Conservation (phyloP, 2,329 filamentous ascomycete genomes). For the Apiospora hydei region DNA sequence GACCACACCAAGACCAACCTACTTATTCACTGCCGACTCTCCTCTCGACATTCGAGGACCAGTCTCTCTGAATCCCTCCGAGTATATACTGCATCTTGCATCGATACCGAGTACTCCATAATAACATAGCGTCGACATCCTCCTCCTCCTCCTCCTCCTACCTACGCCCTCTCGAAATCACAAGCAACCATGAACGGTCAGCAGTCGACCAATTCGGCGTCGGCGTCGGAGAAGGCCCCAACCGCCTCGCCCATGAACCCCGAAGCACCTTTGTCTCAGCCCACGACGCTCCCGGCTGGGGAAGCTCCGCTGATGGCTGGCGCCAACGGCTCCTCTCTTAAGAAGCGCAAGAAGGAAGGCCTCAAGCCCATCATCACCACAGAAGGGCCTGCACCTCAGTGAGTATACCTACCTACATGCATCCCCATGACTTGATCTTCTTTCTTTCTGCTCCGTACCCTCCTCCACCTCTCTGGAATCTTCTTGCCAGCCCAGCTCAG, state of each 20-base stretch:
- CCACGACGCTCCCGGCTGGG: slow-evolving; percentile 19
- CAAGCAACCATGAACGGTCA: slow-evolving; percentile 2
- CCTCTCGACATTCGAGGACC: neutral
- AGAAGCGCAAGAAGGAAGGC: slow-evolving; percentile 79
- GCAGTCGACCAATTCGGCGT: slow-evolving; percentile 7
- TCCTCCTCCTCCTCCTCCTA: neutral
- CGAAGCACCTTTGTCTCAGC: slow-evolving; percentile 16
- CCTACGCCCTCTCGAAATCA: too few species aligned
- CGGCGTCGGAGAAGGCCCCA: neutral
- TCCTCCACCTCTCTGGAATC: slow-evolving; percentile 21
- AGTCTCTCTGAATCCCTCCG: neutral
- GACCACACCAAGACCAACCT: neutral
- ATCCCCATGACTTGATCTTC: slow-evolving; percentile 35
- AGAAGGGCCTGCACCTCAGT: slow-evolving; percentile 56
- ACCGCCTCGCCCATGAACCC: slow-evolving; percentile 15
- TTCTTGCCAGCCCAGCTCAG: neutral
- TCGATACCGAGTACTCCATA: slow-evolving; percentile 6
- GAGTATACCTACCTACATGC: slow-evolving; percentile 34
- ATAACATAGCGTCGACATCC: neutral
- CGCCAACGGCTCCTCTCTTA: slow-evolving; percentile 51
- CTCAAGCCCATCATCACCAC: slow-evolving; percentile 80
- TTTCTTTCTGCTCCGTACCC: slow-evolving; percentile 24
- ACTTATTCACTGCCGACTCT: neutral
- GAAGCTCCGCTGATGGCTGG: slow-evolving; percentile 42
- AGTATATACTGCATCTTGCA: neutral